These are phyloP conservation scores for Russula brevipes DNA, from an alignment of 768 basidiomycete genomes.

Conservation along the genomic window DNA sequence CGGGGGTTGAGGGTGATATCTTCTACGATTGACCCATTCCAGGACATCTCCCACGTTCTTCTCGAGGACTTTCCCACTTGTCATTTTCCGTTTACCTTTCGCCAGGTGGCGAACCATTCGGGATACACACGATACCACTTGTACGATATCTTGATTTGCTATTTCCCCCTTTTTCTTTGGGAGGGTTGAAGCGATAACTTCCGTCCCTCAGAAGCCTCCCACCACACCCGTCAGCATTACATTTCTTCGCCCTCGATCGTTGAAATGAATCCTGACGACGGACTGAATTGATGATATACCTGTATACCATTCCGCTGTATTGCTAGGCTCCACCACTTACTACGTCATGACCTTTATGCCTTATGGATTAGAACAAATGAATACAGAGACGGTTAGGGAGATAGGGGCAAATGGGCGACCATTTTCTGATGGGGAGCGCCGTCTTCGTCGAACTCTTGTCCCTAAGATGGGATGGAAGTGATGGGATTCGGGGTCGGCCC, in stretches of 20 bases:
- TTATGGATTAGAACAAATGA: conserved; percentile 29
- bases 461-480: conserved; percentile 37
- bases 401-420: conserved; percentile 51
- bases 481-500: conserved; percentile 2
- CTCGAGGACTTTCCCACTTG: conserved; percentile 4
- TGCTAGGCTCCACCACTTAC: conserved; percentile 35
- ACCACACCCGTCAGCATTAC: not conserved
- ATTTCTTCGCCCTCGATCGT: not conserved
- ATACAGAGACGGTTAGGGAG: conserved; percentile 31
- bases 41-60: not conserved
- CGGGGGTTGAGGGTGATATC: conserved; percentile 67
- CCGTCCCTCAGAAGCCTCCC: not conserved
- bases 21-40: conserved; percentile 17
- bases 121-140: conserved; percentile 20
- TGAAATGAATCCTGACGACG: conserved; percentile 11
- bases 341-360: conserved; percentile 32
- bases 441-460: conserved; percentile 72
- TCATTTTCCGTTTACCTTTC: conserved; percentile 7
- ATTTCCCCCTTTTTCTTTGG: not conserved
- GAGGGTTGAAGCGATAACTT: not conserved
- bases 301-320: conserved; percentile 39
- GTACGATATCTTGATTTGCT: conserved; percentile 16
- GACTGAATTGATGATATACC: conserved; percentile 26
- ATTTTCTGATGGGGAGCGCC: conserved; percentile 85
- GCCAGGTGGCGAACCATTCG: conserved; percentile 11